Conservation (phyloP, 1,284 basidiomycete species). For the Sutorius eximius region DNA sequence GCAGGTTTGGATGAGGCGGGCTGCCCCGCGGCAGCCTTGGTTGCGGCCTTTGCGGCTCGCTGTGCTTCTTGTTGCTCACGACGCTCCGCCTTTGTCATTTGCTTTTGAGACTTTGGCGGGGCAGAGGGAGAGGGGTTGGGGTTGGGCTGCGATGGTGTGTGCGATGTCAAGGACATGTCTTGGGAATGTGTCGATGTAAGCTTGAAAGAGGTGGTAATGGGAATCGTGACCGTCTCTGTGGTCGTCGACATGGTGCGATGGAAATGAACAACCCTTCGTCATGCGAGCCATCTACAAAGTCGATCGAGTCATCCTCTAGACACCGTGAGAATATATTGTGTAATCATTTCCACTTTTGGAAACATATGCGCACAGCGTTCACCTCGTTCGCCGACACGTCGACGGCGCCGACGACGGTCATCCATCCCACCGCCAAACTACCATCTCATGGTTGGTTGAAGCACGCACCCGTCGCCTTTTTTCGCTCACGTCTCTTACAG, state of each 20-base stretch:
- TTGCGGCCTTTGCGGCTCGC: constrained; percentile 66
- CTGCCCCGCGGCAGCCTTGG: constrained; percentile 18
- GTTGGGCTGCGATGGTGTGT: constrained; percentile 6
- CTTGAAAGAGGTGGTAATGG: constrained; percentile 21
- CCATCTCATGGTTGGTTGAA: constrained; percentile 21
- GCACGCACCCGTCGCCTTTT: not conserved
- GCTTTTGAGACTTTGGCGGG: constrained; percentile 51
- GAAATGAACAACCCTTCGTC: not conserved
- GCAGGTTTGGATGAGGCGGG: constrained; percentile 22
- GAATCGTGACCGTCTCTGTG: constrained; percentile 23
- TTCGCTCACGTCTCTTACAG: constrained; percentile 40
- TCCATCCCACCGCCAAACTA: not conserved
- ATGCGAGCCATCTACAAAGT: too few species aligned
- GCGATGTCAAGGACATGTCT: constrained; percentile 9
- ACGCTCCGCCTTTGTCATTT: constrained; percentile 77
- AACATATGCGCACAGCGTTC: not conserved
- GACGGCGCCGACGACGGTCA: not conserved
- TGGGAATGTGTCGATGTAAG: constrained; percentile 11
- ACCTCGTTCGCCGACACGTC: not conserved
- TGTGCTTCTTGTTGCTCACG: constrained; percentile 78
- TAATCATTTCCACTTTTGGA: constrained; percentile 22
- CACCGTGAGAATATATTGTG: constrained; percentile 27
- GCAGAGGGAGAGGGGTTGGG: not conserved
- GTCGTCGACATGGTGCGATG: constrained; percentile 28
- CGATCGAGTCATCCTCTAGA: constrained; percentile 15